Percentiles rank a stretch among this genome's conserved stretches.
Conservation (phyloP, 208 protist genomes). For the Naegleria lovaniensis region DNA sequence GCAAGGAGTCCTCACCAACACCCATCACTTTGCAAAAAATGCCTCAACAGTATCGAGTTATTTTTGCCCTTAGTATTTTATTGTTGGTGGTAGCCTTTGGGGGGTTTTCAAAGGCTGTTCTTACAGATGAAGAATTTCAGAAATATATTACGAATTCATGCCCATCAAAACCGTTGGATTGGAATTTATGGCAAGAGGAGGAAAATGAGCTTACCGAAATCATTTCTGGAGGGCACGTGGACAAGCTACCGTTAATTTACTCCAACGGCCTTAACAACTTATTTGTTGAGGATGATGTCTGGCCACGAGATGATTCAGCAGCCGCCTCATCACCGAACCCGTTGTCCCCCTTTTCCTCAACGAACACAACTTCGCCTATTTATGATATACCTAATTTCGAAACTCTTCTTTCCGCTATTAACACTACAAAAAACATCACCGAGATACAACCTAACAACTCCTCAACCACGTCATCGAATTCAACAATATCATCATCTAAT, state of each 20-base stretch:
- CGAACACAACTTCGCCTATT: background rate
- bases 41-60: background rate
- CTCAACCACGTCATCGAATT: background rate
- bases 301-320: too few species aligned
- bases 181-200: background rate
- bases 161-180: background rate
- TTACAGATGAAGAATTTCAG: background rate
- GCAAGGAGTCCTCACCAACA: too few species aligned
- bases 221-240: background rate
- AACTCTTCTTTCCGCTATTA: too few species aligned
- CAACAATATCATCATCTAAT: background rate
- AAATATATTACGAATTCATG: background rate
- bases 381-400: too few species aligned
- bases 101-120: background rate
- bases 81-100: background rate
- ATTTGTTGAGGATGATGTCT: background rate
- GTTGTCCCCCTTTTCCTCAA: background rate
- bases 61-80: background rate
- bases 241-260: background rate
- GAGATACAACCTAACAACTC: background rate
- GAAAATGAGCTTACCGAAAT: background rate
- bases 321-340: too few species aligned
- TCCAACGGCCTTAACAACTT: background rate
- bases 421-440: too few species aligned
- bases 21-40: too few species aligned